phyloP scores from a whole-genome alignment of 2,329 filamentous ascomycete genomes.

The Tolypocladium tundrense region DNA sequence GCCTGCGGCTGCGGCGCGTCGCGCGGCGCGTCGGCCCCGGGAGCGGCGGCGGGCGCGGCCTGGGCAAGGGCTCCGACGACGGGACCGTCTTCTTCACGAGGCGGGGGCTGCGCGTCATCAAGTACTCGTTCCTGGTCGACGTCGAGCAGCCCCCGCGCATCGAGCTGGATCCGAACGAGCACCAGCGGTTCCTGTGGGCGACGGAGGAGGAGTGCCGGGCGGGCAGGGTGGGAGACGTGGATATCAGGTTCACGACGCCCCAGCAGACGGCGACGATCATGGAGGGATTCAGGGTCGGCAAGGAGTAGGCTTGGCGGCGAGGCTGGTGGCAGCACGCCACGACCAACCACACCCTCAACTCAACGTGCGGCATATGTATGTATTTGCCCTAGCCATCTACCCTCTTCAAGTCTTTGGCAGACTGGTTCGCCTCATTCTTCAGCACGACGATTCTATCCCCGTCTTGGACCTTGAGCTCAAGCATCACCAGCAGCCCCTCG shows the following conservation, averaged over 20 bases:
- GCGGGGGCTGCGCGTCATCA: background rate
- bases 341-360: background rate
- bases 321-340: background rate
- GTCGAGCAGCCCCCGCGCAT: constrained; percentile 10
- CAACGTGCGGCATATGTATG: background rate
- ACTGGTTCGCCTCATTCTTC: background rate
- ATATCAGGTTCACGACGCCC: constrained; percentile 10
- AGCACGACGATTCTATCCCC: background rate
- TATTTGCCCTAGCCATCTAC: background rate
- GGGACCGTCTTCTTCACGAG: background rate
- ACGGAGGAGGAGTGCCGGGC: constrained; percentile 14
- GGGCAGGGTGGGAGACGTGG: constrained; percentile 8
- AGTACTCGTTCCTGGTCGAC: constrained; percentile 9
- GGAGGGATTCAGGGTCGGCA: constrained; percentile 9
- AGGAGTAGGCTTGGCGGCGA: background rate
- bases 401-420: background rate
- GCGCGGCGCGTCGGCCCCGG: constrained; percentile 3
- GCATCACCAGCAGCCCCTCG: background rate
- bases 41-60: too few relatives aligned
- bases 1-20: constrained; percentile 17
- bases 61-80: background rate
- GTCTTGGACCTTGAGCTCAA: background rate
- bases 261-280: constrained; percentile 8
- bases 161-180: constrained; percentile 18
- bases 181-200: constrained; percentile 20